Evolutionary conservation across 1,284 basidiomycete species (phyloP), one percentile per base, ranked within the genome.

Genomic region (Ustilago bromivora): DNA sequence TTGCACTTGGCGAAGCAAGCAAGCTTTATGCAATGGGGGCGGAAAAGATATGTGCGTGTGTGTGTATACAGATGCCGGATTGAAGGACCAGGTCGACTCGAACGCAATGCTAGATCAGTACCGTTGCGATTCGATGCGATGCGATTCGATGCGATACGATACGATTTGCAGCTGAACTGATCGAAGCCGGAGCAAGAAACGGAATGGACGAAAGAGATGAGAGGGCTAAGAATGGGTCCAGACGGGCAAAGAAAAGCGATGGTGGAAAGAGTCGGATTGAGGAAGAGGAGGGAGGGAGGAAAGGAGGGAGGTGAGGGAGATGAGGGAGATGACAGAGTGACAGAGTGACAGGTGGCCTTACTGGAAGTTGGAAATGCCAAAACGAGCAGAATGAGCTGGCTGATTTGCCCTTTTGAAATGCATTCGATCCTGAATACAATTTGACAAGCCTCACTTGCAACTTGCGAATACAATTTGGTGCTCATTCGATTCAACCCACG

Each of bases 51-150:
- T 23, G 49, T 6, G 19, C 4, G 23, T 51, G 3, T 23, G 49
- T 6, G 19, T 23, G 23, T 51, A 31, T 47, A 11, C 40, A 47
- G 53, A 32, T 55, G 40, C 43, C 49, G 49, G n/a, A 8, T 35
- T 55, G 60, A 55, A 38, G 6, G 35, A 34, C 11, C 47, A 40
- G 23, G 36, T 32, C 19, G 46, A 49, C 19, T 43, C 55, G 55
- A 43, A 40, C 32, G 43, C 35, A 52, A 52, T 60, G 57, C 47
- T 34, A 60, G 57, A 52, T 49, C 57, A n/a, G 28, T 36, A 36
- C 9, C 4, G 40, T 12, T 17, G 38, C 23, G 12, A 34, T n/a
- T n/a, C 19, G 46, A 23, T 23, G 23, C 23, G 23, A 23, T 23
- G 23, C 23, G 23, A 23, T 23, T 2, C 23, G 23, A 23, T 23